Evolutionary conservation across 768 basidiomycete genomes (phyloP), one percentile per base, ranked within the genome.

Genomic region (Punctularia strigosozonata): DNA sequence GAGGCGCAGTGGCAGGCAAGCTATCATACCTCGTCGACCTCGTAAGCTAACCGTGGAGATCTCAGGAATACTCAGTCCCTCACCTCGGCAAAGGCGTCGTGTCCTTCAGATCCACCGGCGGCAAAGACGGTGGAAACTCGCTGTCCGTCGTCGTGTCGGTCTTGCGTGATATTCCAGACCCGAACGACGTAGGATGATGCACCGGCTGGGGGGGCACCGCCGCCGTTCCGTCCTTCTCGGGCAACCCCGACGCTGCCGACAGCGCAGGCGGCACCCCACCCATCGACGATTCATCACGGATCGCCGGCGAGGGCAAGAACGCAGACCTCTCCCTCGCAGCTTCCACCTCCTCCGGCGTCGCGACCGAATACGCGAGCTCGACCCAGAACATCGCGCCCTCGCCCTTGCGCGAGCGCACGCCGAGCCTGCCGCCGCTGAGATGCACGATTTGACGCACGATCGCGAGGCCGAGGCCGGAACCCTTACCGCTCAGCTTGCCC

Each of bases 391-490:
- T 30, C 28, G 28, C 28, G 10, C 28, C 28, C 10, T 10, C 28
- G 10, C 28, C 28, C 28, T 30, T 30, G 28, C 28, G 15, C 28
- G 28, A 30, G 10, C 15, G 28, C 28, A 30, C 28, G 28, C 28
- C 65, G 37, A 69, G 44, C 38, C 65, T 55, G 20, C 67, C 67
- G 23, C 62, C 58, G 24, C 55, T 57, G 2, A 66, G 50, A 38
- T 58, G 57, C 37, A 69, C 57, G 43, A 69, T 69, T 39, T 65
- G 63, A 24, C 62, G 53, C 7, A 66, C 61, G 25, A 69, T 53
- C 5, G 67, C 67, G 8, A 69, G 46, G 23, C 67, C 67, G 10
- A 69, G 47, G 4, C 67, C 67, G 6, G 64, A 65, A 10, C 64
- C 64, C 44, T 51, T 60, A 48, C 44, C 60, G 44, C 60, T 61